Evolutionary conservation across 2,329 filamentous ascomycete genomes (phyloP), one percentile per base, ranked within the genome.

Genomic region (Periconia digitata): DNA sequence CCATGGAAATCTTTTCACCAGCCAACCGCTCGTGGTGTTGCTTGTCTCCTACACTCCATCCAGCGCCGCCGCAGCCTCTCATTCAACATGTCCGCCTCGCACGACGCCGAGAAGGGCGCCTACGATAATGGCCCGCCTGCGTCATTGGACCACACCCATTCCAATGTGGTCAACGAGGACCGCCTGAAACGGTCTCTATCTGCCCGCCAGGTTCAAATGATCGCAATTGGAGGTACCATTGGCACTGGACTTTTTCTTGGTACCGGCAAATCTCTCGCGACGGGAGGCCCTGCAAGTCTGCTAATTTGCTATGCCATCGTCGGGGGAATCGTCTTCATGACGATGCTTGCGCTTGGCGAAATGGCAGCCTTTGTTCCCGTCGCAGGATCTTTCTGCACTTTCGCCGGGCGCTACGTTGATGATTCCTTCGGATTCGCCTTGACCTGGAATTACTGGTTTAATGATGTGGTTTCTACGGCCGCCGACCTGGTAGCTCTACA

Each of bases 161-260:
- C 40, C 15, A 58, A 57, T 24, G 6, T 53, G 12, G 41, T 64
- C 46, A 59, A 60, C 13, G 62, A 60, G 44, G 62, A 64, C 46
- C 55, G 55, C 20, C 42, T 64, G 17, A 55, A 57, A 16, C 60
- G 62, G 42, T 58, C 60, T 8, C 59, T 66, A 15, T 59, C 54
- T 10, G 58, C 73, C 37, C 75, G 81, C 44, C 81, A 84, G 61
- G 70, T 84, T 44, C 78, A 84, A 64, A 83, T 84, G 80, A 83
- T 84, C 62, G 79, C 80, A 44, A 82, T 83, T 15, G 80, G 80
- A 53, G 81, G 81, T 46, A 80, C 79, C 10, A 84, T 84, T 49
- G 81, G 81, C 57, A 81, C 81, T 53, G 81, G 81, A 58, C 79
- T 84, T 64, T 83, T 84, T 60, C 78, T 84, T 55, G 80, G 80